Evolutionary conservation across 2,329 filamentous ascomycete genomes (phyloP).

Genomic region (Pseudocercospora fuligena): DNA sequence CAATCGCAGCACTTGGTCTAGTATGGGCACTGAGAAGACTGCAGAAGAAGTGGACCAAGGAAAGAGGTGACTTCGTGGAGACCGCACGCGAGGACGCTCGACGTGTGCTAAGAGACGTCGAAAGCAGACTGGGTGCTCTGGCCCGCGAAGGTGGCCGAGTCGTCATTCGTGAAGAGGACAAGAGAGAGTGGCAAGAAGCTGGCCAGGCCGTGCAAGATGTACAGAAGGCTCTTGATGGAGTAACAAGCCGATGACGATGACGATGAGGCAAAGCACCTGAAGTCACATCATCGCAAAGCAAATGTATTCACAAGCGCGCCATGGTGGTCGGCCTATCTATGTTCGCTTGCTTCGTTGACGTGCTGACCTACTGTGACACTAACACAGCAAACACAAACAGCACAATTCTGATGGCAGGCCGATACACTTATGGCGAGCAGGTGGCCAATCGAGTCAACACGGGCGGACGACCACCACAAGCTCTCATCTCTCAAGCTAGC

Average conservation of each 20-base stretch:
- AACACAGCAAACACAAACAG: not conserved
- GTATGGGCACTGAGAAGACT: slow-evolving; percentile 62
- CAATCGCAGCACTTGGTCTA: slow-evolving; percentile 62
- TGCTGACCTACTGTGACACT: not conserved
- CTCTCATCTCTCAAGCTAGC: not conserved
- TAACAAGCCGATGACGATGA: not conserved
- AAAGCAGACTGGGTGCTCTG: slow-evolving; percentile 54
- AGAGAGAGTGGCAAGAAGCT: slow-evolving; percentile 47
- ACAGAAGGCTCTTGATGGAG: not conserved
- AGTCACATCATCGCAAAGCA: not conserved
- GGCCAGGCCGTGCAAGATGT: slow-evolving; percentile 49
- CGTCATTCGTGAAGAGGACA: slow-evolving; percentile 42
- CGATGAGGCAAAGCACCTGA: not conserved
- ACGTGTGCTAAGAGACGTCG: slow-evolving; percentile 58
- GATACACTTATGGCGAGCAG: not conserved
- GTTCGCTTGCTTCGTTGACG: not conserved
- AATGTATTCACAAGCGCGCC: slow-evolving; percentile 3
- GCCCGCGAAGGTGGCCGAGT: slow-evolving; percentile 52
- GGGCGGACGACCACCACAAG: not conserved
- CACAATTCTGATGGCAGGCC: not conserved
- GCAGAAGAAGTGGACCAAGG: slow-evolving; percentile 63
- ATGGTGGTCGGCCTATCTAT: too few relatives aligned
- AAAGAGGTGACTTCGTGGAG: slow-evolving; percentile 57
- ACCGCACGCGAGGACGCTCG: slow-evolving; percentile 63
- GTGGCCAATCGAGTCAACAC: not conserved